Evolutionary conservation across 805 yeast genomes (phyloP).

Genomic region (Candida railenensis): DNA sequence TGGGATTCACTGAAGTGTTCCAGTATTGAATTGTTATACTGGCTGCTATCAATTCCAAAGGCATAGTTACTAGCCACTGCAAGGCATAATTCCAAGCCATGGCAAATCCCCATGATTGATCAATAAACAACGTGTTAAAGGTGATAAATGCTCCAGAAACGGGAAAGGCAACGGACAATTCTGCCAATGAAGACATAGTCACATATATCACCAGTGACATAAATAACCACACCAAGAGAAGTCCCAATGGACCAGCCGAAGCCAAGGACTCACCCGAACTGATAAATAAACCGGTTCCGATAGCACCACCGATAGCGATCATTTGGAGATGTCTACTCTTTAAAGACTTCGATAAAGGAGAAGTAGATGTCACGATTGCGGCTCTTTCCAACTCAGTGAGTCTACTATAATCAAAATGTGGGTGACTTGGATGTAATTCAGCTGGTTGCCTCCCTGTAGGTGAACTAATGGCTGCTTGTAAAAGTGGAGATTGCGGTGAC

Average conservation of each 20-base stretch:
- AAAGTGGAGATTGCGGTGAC: not conserved
- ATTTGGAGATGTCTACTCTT: constrained; percentile 22
- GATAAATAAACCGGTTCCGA: constrained; percentile 23
- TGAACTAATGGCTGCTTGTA: not conserved
- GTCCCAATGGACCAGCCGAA: constrained; percentile 22
- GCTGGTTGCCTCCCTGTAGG: constrained; percentile 4
- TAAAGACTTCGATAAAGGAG: constrained; percentile 28
- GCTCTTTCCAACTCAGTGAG: constrained; percentile 32
- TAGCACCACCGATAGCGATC: constrained; percentile 25
- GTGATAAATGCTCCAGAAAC: constrained; percentile 24
- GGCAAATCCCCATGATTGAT: constrained; percentile 24
- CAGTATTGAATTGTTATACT: constrained; percentile 32
- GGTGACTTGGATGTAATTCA: constrained; percentile 17
- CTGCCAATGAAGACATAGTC: constrained; percentile 22
- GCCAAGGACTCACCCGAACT: constrained; percentile 19
- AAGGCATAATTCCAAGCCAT: constrained; percentile 35
- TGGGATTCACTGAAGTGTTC: constrained; percentile 39
- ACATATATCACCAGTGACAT: constrained; percentile 18
- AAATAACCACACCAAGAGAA: constrained; percentile 18
- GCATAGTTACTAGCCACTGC: constrained; percentile 37
- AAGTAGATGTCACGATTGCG: constrained; percentile 31
- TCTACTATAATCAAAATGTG: constrained; percentile 25
- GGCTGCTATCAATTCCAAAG: constrained; percentile 37
- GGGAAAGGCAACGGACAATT: constrained; percentile 23
- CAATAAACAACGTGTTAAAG: constrained; percentile 20